phyloP scores from a whole-genome alignment of 2,329 filamentous ascomycete species.

The Anisogramma anomala region DNA sequence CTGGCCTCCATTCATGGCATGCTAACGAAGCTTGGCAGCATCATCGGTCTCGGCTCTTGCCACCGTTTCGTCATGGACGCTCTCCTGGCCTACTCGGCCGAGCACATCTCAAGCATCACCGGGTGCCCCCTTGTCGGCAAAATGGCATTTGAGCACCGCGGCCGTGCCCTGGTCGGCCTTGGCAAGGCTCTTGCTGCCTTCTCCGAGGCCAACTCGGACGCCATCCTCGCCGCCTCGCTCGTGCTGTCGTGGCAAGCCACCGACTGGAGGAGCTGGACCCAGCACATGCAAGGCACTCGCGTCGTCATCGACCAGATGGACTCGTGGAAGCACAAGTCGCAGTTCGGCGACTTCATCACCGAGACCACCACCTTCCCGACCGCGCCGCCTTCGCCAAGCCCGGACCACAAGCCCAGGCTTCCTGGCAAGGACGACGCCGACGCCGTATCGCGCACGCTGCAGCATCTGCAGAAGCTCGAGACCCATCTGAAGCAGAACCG shows the following conservation, averaged over 20 bases:
- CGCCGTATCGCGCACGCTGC: constrained; percentile 54
- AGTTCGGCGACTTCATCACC: constrained; percentile 71
- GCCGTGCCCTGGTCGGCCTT: constrained; percentile 72
- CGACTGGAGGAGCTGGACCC: constrained; percentile 92
- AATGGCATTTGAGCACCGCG: constrained; percentile 80
- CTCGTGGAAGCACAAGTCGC: constrained; percentile 78
- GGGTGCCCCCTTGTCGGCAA: constrained; percentile 76
- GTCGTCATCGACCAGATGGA: constrained; percentile 89
- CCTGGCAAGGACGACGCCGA: constrained; percentile 60
- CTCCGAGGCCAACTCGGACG: constrained; percentile 77
- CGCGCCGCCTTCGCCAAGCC: constrained; percentile 50
- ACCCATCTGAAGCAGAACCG: constrained; percentile 55
- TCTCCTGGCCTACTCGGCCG: constrained; percentile 85
- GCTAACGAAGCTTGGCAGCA: constrained; percentile 35
- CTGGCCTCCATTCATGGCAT: constrained; percentile 6
- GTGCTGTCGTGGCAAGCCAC: constrained; percentile 92
- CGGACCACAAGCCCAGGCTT: constrained; percentile 49
- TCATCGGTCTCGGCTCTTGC: constrained; percentile 69
- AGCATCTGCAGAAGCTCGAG: constrained; percentile 58
- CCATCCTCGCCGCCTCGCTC: constrained; percentile 80
- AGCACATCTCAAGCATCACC: constrained; percentile 82
- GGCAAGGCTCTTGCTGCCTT: constrained; percentile 80
- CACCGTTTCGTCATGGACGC: constrained; percentile 90
- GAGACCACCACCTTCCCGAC: constrained; percentile 66
- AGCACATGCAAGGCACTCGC: constrained; percentile 81